Base-by-base conservation (phyloP, 441 rosid genomes). In the Corymbia calophylla region DNA sequence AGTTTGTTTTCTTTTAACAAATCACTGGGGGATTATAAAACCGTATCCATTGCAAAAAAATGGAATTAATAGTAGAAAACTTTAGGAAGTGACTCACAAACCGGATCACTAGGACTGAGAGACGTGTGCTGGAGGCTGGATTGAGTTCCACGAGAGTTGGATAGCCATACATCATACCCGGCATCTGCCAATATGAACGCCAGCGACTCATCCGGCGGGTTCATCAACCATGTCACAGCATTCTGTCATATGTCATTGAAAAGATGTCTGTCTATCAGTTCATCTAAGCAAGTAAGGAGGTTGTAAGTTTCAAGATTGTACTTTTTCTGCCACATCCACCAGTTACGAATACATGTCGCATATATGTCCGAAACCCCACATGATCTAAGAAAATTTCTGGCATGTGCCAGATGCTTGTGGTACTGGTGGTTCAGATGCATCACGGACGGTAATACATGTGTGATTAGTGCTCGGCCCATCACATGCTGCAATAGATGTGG, bases 161-260 rank as follows among this genome's bases (percentile, higher is more conserved):
- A 89, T 54, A 93, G 90, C 94, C 95, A 92, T 49, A 93, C 94
- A 66, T 93, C 93, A 21, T 87, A 92, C 77, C 95, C 95, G 1
- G 89, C 89, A 64, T 92, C 93, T 16, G 93, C 92, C 90, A 92
- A 91, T 53, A 92, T 82, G 87, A 92, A 93, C 15, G 91, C 90
- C 86, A 90, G 53, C 16, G 92, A 89, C 77, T 90, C 82, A 18
- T 87, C 90, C 6, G 89, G 90, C 3, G 62, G 87, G 84, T 93
- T 93, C 39, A 88, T 53, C 84, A 93, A 27, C 94, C 93, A 93
- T 47, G 91, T 87, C 31, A 53, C 87, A 6, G 90, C 92, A 91
- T 93, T 92, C 93, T 93, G 89, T 55, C 54, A 84, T 70, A 80
- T 66, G 19, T 73, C 55, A 48, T 51, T 31, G 44, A 56, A 60